phyloP scores from a whole-genome alignment of 768 basidiomycete species.

The Polyporus arcularius region DNA sequence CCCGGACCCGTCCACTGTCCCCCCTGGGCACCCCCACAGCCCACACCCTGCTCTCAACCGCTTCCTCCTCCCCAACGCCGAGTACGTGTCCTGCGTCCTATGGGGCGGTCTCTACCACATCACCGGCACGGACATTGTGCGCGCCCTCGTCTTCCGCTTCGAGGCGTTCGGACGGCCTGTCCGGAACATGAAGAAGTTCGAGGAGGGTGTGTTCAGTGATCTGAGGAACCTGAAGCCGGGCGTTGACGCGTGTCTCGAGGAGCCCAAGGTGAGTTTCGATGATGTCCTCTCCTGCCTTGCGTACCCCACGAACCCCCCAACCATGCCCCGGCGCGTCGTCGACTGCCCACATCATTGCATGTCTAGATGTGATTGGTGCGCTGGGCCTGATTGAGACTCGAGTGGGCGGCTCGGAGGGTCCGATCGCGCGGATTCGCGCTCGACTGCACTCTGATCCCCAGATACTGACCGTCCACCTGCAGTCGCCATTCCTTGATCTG shows the following conservation, averaged over 20 bases:
- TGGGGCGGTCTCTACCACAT: slow-evolving; percentile 94
- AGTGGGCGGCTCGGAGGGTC: not conserved
- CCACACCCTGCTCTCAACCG: slow-evolving; percentile 80
- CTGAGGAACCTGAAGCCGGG: slow-evolving; percentile 93
- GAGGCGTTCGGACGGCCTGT: slow-evolving; percentile 92
- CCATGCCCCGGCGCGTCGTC: not conserved
- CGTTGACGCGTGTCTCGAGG: slow-evolving; percentile 88
- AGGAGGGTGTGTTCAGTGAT: slow-evolving; percentile 95
- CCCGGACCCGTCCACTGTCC: slow-evolving; percentile 20
- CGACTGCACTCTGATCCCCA: not conserved
- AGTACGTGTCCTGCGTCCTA: slow-evolving; percentile 87
- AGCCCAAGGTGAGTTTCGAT: slow-evolving; percentile 75
- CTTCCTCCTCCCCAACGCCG: slow-evolving; percentile 85
- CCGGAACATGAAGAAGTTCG: slow-evolving; percentile 93
- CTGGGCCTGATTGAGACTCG: not conserved
- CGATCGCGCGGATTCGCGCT: slow-evolving; percentile 3
- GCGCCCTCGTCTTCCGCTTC: slow-evolving; percentile 92
- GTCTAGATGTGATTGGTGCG: not conserved
- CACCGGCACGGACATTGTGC: slow-evolving; percentile 95
- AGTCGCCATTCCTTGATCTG: slow-evolving; percentile 92
- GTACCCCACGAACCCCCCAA: not conserved
- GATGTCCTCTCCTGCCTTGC: too few relatives aligned
- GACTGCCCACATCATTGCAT: not conserved
- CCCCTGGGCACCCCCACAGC: slow-evolving; percentile 45
- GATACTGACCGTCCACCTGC: slow-evolving; percentile 17